Percentiles rank a stretch among this genome's conserved stretches.
phyloP scores from a whole-genome alignment of 179 eudicot species.

The Sideroxylon spinosum region DNA sequence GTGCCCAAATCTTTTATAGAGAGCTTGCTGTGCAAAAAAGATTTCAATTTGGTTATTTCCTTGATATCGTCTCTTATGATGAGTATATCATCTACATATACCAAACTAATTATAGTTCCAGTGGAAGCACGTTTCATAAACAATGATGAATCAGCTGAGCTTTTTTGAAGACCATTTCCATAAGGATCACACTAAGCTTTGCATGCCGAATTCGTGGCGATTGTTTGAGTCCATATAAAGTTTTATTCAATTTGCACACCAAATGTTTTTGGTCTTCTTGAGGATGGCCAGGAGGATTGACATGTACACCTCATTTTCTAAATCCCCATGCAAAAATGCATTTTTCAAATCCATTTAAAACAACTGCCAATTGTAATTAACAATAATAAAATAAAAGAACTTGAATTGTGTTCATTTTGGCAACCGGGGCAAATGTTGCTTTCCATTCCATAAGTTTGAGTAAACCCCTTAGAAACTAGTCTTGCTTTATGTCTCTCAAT shows the following conservation, averaged over 20 bases:
- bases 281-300: not conserved
- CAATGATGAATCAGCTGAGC: not conserved
- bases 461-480: slow-evolving; percentile 6
- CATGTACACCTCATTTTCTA: too few relatives aligned
- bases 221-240: too few relatives aligned
- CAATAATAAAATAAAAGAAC: not conserved
- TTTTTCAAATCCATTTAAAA: too few relatives aligned
- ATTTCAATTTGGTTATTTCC: not conserved
- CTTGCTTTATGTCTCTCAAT: not conserved
- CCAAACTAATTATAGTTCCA: not conserved
- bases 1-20: not conserved
- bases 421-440: not conserved
- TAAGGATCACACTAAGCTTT: not conserved
- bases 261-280: not conserved
- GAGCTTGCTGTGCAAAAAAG: not conserved
- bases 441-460: slow-evolving; percentile 7
- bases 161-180: not conserved
- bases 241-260: not conserved
- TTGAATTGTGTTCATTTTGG: too few relatives aligned
- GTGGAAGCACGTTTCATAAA: not conserved
- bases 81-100: too few relatives aligned
- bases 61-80: not conserved
- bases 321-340: not conserved
- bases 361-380: not conserved
- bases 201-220: too few relatives aligned